Base-by-base conservation (phyloP, 352 stramenopile genomes). In the Globisporangium nunn region DNA sequence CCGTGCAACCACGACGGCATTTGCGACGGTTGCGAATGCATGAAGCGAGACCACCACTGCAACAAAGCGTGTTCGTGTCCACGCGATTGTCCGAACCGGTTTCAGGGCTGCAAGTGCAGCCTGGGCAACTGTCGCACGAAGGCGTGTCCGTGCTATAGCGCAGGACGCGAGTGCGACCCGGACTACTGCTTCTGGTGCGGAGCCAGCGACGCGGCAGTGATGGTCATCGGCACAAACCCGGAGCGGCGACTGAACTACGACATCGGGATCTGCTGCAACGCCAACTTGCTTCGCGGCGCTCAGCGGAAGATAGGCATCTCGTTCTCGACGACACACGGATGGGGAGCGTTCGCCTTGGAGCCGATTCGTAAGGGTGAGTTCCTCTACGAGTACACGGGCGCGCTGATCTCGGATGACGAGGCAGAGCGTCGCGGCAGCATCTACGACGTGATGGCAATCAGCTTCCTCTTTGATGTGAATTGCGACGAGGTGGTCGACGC, bases 381-480 rank as follows among this genome's bases (percentile, higher is more conserved):
- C 52, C 67, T 91, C 6, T 72, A 83, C 51, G 81, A 91, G 53
- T 91, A 91, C 64, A 83, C 72, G 2, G 81, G 81, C 18, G 70
- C 69, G n/a, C 48, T 90, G 4, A 84, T 91, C 47, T 78, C 74
- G 14, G 72, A 91, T 40, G 74, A 87, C n/a, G 82, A 93, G 37
- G 82, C 82, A 6, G 82, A 93, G 56, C 76, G 82, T 10, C 81
- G 82, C 52, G 91, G 90, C 4, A 75, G 66, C 10, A 76, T 96
- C n/a, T 96, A 97, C 59, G 70, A 90, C 43, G 77, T 82, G 30
- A 72, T 86, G 53, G 49, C 45, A 5, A 59, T 88, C 30, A 90
- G 78, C 39, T 98, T 95, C 59, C 62, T 98, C 1, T 98, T 98
- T 69, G 89, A 98, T 55, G 61, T 98, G 11, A 97, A 91, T 58